These are phyloP conservation scores for Russula brevipes DNA, from an alignment of 768 basidiomycete species.

Conservation along the genomic window DNA sequence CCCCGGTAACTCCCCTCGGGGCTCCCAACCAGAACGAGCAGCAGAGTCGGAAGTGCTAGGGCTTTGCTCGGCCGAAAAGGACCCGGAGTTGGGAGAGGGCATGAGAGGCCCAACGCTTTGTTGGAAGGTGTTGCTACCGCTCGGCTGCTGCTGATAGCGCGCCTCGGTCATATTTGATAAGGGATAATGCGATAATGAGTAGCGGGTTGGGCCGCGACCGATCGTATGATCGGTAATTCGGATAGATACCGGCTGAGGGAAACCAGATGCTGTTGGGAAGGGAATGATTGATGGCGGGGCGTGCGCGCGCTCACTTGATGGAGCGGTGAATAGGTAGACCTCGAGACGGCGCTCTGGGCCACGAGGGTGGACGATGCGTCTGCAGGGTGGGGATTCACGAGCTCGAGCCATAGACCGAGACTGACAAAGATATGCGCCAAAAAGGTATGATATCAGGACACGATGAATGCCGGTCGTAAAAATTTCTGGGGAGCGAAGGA, in stretches of 20 bases:
- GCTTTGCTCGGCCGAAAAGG: conserved; percentile 16
- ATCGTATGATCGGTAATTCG: conserved; percentile 16
- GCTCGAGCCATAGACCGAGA: too few relatives aligned
- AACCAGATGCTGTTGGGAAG: conserved; percentile 4
- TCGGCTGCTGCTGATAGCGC: conserved; percentile 6
- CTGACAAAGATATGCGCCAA: too few relatives aligned
- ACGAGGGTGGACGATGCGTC: neutral
- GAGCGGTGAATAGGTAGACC: conserved; percentile 1
- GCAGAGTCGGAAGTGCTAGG: conserved; percentile 22
- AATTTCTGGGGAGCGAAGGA: too few relatives aligned
- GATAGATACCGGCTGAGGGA: conserved; percentile 14
- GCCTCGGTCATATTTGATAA: conserved; percentile 1
- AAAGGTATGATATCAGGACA: too few relatives aligned
- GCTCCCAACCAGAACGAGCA: conserved; percentile 21
- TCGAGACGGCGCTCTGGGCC: neutral
- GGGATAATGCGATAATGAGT: neutral
- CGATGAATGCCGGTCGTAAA: too few relatives aligned
- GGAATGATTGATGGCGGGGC: conserved; percentile 1
- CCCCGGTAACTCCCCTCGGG: conserved; percentile 3
- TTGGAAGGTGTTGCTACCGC: neutral
- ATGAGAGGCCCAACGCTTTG: conserved; percentile 6
- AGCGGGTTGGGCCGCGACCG: conserved; percentile 1
- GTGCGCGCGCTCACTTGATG: neutral
- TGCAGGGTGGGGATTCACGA: conserved; percentile 1
- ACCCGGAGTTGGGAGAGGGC: conserved; percentile 12